Conservation (phyloP, 192 early-diverging fungal species). For the Funneliformis mosseae region DNA sequence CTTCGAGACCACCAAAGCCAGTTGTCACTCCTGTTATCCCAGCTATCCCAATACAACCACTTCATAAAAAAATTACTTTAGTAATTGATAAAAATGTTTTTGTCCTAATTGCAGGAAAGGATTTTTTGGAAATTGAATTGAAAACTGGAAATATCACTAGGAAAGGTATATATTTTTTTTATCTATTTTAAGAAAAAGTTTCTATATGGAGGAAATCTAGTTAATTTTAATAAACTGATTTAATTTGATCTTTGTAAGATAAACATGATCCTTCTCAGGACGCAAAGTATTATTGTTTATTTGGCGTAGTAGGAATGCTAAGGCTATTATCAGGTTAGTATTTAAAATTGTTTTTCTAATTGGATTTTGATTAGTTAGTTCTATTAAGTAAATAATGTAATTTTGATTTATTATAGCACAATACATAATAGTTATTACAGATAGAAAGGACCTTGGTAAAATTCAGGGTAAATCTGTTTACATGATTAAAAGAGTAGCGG, state of each 20-base stretch:
- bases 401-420: neutral
- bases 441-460: conserved; percentile 2
- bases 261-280: neutral
- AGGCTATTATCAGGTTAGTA: conserved; percentile 17
- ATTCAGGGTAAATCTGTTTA: conserved; percentile 29
- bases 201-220: neutral
- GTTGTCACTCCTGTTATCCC: neutral
- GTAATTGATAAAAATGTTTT: conserved; percentile 21
- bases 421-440: conserved; percentile 20
- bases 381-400: no score
- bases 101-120: conserved; percentile 19
- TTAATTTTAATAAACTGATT: neutral
- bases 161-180: conserved; percentile 18
- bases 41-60: neutral
- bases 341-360: neutral
- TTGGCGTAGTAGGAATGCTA: conserved; percentile 20
- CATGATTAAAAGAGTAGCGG: conserved; percentile 1
- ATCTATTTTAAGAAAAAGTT: neutral
- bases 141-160: conserved; percentile 14
- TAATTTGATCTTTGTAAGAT: neutral
- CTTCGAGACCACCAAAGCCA: neutral
- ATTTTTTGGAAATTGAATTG: conserved; percentile 16
- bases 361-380: neutral
- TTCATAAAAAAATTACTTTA: conserved; percentile 22
- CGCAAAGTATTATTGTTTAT: conserved; percentile 18